Conservation (phyloP, 2,329 filamentous ascomycete species). For the Chaetoscypha palmicola region DNA sequence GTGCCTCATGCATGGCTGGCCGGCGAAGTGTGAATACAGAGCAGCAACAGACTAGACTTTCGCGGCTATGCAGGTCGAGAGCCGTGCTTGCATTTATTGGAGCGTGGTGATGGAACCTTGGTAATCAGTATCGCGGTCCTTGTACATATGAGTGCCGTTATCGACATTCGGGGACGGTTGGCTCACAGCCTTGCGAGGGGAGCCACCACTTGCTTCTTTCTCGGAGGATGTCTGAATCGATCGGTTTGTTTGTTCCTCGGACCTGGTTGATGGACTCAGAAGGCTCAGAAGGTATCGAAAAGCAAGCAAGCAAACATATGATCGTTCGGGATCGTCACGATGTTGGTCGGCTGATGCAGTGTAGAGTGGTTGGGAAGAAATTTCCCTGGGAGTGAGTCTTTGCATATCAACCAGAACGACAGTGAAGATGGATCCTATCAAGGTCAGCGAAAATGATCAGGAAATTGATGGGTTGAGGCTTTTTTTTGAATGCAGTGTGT, state of each 20-base stretch:
- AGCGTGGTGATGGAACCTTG: neutral
- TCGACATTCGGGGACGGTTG: neutral
- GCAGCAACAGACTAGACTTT: neutral
- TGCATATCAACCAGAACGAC: neutral
- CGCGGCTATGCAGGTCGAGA: constrained; percentile 3
- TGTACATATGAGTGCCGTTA: neutral
- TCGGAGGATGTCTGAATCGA: neutral
- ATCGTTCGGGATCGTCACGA: neutral
- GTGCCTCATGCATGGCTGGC: constrained; percentile 4
- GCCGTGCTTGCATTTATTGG: constrained; percentile 1
- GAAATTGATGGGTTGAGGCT: no score
- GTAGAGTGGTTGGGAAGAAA: neutral
- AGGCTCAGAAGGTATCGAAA: neutral
- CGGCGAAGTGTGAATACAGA: no score
- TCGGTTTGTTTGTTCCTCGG: neutral
- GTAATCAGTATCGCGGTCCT: neutral
- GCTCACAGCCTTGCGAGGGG: neutral
- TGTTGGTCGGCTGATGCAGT: neutral
- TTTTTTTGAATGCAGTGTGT: neutral
- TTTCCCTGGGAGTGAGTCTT: neutral
- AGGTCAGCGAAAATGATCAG: no score
- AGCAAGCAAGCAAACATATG: neutral
- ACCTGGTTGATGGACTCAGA: neutral
- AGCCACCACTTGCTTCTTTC: neutral
- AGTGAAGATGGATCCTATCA: neutral